phyloP scores from a whole-genome alignment of 2,329 filamentous ascomycete species.

The Pseudopyrenochaeta lycopersici region DNA sequence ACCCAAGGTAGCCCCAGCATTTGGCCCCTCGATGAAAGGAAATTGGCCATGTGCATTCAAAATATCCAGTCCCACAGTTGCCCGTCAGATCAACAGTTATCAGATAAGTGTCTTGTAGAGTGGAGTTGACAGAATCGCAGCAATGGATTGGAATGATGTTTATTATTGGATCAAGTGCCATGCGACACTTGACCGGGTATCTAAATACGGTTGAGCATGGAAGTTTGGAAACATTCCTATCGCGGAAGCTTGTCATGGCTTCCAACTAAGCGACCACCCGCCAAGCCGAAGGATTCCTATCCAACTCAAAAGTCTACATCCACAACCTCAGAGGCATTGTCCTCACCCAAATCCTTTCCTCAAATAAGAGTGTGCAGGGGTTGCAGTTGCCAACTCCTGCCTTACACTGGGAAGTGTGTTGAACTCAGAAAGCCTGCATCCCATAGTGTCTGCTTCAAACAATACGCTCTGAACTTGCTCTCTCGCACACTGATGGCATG shows the following conservation, averaged over 20 bases:
- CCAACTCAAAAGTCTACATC: not conserved
- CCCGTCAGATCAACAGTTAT: no score
- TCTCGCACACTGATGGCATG: not conserved
- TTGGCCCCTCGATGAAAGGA: no score
- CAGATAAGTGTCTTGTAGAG: no score
- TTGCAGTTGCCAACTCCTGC: constrained; percentile 1
- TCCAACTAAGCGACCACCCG: not conserved
- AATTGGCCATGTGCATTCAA: no score
- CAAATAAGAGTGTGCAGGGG: not conserved
- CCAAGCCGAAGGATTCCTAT: not conserved
- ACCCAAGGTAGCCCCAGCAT: no score
- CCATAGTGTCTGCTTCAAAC: not conserved
- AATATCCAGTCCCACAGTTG: no score
- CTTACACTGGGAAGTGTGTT: not conserved
- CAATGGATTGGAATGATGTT: not conserved
- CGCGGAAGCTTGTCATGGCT: not conserved
- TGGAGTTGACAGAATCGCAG: not conserved
- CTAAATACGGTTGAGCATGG: not conserved
- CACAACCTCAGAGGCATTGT: not conserved
- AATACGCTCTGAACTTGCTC: not conserved
- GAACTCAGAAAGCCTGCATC: not conserved
- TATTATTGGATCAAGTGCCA: constrained; percentile 3
- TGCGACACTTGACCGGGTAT: constrained; percentile 2
- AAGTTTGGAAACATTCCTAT: not conserved
- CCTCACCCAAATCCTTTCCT: not conserved